Conservation (phyloP, 768 basidiomycete genomes). For the Boletus speciosus region DNA sequence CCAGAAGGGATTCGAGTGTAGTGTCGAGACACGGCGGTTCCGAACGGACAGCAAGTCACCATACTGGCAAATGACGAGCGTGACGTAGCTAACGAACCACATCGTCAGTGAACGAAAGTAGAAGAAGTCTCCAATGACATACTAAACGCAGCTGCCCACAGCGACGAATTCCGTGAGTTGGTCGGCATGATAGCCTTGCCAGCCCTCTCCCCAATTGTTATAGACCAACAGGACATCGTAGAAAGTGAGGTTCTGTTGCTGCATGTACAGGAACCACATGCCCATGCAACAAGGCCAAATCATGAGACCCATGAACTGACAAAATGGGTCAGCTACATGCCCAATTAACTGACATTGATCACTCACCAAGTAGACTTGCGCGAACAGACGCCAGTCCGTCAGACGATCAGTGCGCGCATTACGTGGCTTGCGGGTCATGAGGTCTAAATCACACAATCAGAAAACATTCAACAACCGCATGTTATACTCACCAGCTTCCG, state of each 20-base stretch:
- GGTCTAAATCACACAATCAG: conserved; percentile 26
- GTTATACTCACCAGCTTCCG: conserved; percentile 40
- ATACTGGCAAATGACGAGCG: conserved; percentile 30
- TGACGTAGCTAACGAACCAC: conserved; percentile 32
- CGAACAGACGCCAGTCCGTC: conserved; percentile 46
- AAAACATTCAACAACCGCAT: background rate
- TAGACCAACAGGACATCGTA: conserved; percentile 37
- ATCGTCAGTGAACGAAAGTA: background rate
- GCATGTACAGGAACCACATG: conserved; percentile 41
- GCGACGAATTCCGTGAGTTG: conserved; percentile 35
- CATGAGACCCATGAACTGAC: conserved; percentile 41
- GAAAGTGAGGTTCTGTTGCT: conserved; percentile 32
- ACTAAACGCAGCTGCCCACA: conserved; percentile 44
- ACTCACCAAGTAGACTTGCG: conserved; percentile 46
- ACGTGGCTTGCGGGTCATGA: conserved; percentile 47
- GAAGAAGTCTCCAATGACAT: conserved; percentile 16
- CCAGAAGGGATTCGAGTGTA: conserved; percentile 31
- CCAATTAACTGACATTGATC: background rate
- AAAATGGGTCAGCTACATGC: background rate
- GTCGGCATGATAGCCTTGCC: conserved; percentile 26
- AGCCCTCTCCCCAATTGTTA: conserved; percentile 38
- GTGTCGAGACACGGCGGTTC: conserved; percentile 29
- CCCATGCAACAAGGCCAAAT: conserved; percentile 43
- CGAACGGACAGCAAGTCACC: conserved; percentile 25
- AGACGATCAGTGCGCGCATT: conserved; percentile 46